These are phyloP conservation scores for Lasiodiplodia hormozganensis DNA, from an alignment of 2,329 filamentous ascomycete genomes.

Conservation along the genomic window DNA sequence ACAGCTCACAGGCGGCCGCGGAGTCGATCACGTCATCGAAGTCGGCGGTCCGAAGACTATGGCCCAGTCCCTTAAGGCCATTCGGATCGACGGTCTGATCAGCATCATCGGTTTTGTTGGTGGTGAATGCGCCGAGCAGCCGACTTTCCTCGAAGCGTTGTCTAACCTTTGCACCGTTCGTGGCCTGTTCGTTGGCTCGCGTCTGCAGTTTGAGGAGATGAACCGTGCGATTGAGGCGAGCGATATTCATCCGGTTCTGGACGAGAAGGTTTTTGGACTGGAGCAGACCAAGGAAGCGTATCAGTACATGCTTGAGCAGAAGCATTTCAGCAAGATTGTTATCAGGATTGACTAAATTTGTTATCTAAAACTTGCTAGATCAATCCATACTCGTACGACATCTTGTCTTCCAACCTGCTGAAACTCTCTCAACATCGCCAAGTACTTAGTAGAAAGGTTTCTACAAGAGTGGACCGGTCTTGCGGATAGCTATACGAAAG, in stretches of 20 bases:
- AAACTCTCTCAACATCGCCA: no score
- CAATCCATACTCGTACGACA: no score
- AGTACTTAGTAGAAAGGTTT: no score
- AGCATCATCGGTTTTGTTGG: slow-evolving; percentile 65
- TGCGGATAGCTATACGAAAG: no score
- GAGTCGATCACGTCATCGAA: slow-evolving; percentile 70
- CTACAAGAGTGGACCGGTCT: no score
- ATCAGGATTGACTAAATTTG: slow-evolving; percentile 45
- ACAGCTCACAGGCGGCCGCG: slow-evolving; percentile 57
- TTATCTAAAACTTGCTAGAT: no score
- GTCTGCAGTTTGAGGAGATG: slow-evolving; percentile 66
- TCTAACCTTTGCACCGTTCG: slow-evolving; percentile 61
- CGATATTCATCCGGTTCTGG: slow-evolving; percentile 65
- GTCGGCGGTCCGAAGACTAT: slow-evolving; percentile 70
- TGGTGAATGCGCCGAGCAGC: slow-evolving; percentile 56
- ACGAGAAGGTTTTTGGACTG: slow-evolving; percentile 63
- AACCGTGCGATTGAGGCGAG: slow-evolving; percentile 64
- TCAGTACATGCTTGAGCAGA: slow-evolving; percentile 57
- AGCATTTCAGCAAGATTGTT: slow-evolving; percentile 54
- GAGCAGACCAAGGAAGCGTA: slow-evolving; percentile 60
- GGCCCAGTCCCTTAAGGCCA: slow-evolving; percentile 56
- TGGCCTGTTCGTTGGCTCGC: slow-evolving; percentile 64
- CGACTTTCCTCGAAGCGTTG: slow-evolving; percentile 60
- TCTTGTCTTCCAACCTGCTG: no score
- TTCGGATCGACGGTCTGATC: slow-evolving; percentile 63